phyloP scores from a whole-genome alignment of 2,329 filamentous ascomycete species.

The Claviceps capensis region DNA sequence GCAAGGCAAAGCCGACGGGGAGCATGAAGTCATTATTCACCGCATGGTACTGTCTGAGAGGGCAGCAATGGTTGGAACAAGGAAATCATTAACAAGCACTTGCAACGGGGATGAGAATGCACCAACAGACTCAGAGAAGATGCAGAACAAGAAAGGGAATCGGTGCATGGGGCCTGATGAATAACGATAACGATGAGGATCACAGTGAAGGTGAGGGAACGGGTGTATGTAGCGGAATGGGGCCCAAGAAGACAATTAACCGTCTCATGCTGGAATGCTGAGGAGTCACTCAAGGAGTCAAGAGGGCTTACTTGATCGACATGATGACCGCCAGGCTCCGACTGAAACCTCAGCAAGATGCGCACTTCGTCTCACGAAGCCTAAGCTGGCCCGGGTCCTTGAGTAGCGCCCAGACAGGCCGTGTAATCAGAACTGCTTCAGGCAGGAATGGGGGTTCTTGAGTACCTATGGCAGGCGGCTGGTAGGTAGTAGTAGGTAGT shows the following conservation, averaged over 20 bases:
- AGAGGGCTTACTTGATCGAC: conserved; percentile 41
- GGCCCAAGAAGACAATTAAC: conserved; percentile 3
- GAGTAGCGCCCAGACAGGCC: conserved; percentile 1
- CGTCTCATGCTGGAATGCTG: conserved; percentile 3
- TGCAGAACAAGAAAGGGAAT: conserved; percentile 1
- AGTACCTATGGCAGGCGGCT: too few species aligned
- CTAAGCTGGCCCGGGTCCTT: conserved; percentile 2
- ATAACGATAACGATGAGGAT: neutral
- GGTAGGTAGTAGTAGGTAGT: too few species aligned
- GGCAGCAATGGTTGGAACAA: neutral
- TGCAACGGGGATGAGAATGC: neutral
- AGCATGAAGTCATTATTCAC: neutral
- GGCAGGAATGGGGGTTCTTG: neutral
- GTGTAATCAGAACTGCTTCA: neutral
- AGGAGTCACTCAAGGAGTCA: conserved; percentile 4
- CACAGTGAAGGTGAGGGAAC: neutral
- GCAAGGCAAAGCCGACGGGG: neutral
- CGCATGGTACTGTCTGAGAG: neutral
- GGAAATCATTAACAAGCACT: neutral
- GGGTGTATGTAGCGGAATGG: conserved; percentile 2
- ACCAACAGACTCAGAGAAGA: neutral
- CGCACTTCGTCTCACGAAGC: conserved; percentile 1
- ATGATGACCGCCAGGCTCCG: conserved; percentile 27
- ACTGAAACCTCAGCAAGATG: conserved; percentile 16
- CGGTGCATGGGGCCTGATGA: conserved; percentile 1